Evolutionary conservation across 2,329 filamentous ascomycete species (phyloP).

Genomic region (Ophiostoma ulmi): DNA sequence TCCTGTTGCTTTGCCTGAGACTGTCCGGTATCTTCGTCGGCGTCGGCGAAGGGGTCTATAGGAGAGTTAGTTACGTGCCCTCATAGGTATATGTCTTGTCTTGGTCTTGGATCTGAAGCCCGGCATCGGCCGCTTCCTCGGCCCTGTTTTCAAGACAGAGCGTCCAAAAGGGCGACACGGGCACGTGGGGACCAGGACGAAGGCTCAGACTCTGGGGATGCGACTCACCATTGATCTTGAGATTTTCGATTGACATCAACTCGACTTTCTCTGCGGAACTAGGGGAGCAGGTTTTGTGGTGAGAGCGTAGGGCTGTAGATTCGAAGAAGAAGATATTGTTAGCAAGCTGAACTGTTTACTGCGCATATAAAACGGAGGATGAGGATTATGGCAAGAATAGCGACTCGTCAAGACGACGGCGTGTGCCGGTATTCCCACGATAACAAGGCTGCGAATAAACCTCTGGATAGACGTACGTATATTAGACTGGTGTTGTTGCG

Average conservation of each 20-base stretch:
- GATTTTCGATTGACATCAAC: constrained; percentile 93
- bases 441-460: neutral
- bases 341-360: neutral
- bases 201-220: constrained; percentile 11
- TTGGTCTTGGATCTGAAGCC: neutral
- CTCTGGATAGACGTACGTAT: constrained; percentile 14
- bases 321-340: constrained; percentile 3
- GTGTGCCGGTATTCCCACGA: neutral
- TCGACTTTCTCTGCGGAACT: constrained; percentile 28
- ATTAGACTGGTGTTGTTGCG: constrained; percentile 13
- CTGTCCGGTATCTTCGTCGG: constrained; percentile 98
- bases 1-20: constrained; percentile 71
- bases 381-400: no score
- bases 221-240: constrained; percentile 84
- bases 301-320: neutral
- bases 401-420: neutral
- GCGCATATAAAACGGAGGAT: neutral
- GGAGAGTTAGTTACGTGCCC: neutral
- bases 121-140: neutral
- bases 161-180: neutral
- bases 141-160: neutral
- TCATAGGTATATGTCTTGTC: neutral
- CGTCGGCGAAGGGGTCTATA: constrained; percentile 99
- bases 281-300: constrained; percentile 24
- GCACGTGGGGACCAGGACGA: neutral